These are phyloP conservation scores for Mycena amicta DNA, from an alignment of 768 basidiomycete genomes.

Conservation along the genomic window DNA sequence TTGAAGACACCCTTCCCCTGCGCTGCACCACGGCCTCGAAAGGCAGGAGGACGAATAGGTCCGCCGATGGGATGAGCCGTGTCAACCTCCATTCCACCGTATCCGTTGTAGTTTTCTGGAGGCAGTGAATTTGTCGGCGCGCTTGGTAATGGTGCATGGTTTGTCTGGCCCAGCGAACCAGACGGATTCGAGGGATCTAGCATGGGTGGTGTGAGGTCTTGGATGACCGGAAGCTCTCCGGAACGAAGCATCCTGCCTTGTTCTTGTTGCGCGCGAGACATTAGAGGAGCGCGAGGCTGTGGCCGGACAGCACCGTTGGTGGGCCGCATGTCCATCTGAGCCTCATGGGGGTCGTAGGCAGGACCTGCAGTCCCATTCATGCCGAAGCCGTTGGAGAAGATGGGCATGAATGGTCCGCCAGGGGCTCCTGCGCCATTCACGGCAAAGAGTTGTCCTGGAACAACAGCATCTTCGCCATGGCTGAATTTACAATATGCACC, in stretches of 20 bases:
- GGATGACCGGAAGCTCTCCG: slow-evolving; percentile 82
- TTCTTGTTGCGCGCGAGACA: slow-evolving; percentile 59
- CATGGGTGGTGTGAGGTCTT: slow-evolving; percentile 71
- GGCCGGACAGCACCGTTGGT: slow-evolving; percentile 37
- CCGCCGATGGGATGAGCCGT: slow-evolving; percentile 29
- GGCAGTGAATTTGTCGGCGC: slow-evolving; percentile 15
- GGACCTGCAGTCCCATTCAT: slow-evolving; percentile 45
- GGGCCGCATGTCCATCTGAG: slow-evolving; percentile 79
- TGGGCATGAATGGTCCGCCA: slow-evolving; percentile 68
- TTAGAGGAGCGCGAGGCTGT: slow-evolving; percentile 56
- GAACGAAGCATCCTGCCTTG: slow-evolving; percentile 50
- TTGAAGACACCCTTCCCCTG: slow-evolving; percentile 60
- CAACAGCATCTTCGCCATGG: slow-evolving; percentile 86
- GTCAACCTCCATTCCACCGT: slow-evolving; percentile 34
- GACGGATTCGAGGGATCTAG: too few relatives aligned
- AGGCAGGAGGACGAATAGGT: slow-evolving; percentile 29
- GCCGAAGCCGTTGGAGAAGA: slow-evolving; percentile 63
- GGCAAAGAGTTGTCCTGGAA: slow-evolving; percentile 70
- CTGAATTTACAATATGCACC: slow-evolving; percentile 90
- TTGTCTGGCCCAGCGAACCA: too few relatives aligned
- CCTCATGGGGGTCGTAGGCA: slow-evolving; percentile 78
- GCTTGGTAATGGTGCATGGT: slow-evolving; percentile 11
- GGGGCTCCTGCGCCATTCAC: slow-evolving; percentile 46
- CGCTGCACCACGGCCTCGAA: slow-evolving; percentile 46
- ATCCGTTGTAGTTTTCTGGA: slow-evolving; percentile 12